phyloP scores from a whole-genome alignment of 768 basidiomycete species.

The Russula sp. region DNA sequence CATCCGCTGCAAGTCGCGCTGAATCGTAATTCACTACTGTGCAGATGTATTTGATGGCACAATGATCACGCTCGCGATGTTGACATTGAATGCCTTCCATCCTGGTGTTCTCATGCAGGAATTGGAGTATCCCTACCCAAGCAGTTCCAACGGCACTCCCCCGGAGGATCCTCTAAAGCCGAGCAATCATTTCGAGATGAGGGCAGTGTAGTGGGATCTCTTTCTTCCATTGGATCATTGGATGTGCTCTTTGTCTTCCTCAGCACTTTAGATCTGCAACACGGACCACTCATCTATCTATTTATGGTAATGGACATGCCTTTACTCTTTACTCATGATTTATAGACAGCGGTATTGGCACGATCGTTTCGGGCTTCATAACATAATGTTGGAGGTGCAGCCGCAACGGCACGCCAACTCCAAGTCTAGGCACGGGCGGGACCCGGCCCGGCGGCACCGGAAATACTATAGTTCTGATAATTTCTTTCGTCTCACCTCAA shows the following conservation, averaged over 20 bases:
- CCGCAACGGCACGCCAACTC: no score
- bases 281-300: neutral
- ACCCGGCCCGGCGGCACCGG: no score
- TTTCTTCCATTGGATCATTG: neutral
- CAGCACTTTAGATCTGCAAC: neutral
- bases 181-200: neutral
- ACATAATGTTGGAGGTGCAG: no score
- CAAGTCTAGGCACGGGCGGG: no score
- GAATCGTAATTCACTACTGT: neutral
- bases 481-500: no score
- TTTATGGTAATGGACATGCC: neutral
- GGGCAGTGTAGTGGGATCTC: neutral
- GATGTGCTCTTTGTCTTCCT: neutral
- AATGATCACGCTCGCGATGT: conserved; percentile 18
- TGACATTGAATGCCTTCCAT: conserved; percentile 17
- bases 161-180: neutral
- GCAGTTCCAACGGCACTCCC: neutral
- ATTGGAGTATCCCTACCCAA: neutral
- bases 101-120: conserved; percentile 5
- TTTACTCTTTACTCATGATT: neutral
- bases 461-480: no score
- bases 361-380: neutral
- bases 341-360: neutral
- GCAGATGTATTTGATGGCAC: conserved; percentile 19
- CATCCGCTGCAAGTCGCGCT: neutral